Evolutionary conservation across 2,329 filamentous ascomycete genomes (phyloP), one percentile per base, ranked within the genome.

Genomic region (Cryphonectria japonica): DNA sequence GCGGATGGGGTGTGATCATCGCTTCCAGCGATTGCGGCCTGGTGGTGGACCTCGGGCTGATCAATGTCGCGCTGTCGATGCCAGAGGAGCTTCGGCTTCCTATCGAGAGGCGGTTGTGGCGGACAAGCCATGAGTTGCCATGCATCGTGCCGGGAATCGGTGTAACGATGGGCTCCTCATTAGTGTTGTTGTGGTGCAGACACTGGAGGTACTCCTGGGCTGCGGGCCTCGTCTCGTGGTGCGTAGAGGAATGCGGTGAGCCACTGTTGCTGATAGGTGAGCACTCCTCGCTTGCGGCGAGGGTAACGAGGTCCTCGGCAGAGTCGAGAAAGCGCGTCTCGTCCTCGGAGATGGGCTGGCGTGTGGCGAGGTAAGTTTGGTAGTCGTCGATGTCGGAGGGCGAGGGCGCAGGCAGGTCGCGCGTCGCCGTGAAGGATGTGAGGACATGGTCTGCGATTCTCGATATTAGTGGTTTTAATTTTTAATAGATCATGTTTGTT

Each of bases 251-350:
- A 1, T 32, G 32, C 2, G 50, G 22, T 0, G 46, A 60, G 3
- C 43, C 50, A 1, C 22, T n/a, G 9, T 7, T n/a, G 7, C 46
- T 50, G 67, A 46, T 8, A 41, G 43, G 26, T 59, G 32, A 9
- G 57, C n/a, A 14, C 39, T 39, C 67, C 59, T 61, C 34, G 72
- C 66, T 14, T 34, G 69, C 3, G 72, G 71, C 77, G 2, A 84
- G 72, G 14, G 82, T 83, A 29, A 92, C 78, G 16, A 92, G 83
- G 73, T 92, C 90, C 6, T 85, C 80, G 16, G 81, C 77, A 4
- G 81, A 79, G 54, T 88, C 84, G 6, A 93, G 83, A 75, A 92
- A 92, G 4, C 82, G 82, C 2, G 85, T 84, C 78, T 94, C 92
- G 11, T 81, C 76, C 57, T 89, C 84, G 65, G 85, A 84, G 41